A percentile compares a stretch with the other conserved stretches of the same genome.
Evolutionary conservation across 2,329 filamentous ascomycete species (phyloP).

Genomic region (Aspergillus udagawae): DNA sequence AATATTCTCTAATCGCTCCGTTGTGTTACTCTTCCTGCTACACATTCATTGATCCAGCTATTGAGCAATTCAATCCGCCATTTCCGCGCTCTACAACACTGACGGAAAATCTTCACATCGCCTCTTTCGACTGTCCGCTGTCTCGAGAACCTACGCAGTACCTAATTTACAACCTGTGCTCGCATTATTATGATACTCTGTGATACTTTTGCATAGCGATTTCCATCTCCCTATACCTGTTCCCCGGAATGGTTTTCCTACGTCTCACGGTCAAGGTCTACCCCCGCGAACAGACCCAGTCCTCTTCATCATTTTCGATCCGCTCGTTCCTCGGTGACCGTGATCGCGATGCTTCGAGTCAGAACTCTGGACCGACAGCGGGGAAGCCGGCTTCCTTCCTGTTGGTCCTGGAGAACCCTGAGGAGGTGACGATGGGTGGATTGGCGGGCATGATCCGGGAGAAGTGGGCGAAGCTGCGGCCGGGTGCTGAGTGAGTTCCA

Average conservation of each 20-base stretch:
- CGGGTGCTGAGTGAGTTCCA: constrained; percentile 28
- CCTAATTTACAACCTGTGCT: background rate
- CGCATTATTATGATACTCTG: background rate
- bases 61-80: background rate
- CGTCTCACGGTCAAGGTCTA: constrained; percentile 35
- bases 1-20: background rate
- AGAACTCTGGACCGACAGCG: background rate
- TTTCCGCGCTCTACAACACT: background rate
- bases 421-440: constrained; percentile 26
- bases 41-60: background rate
- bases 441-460: constrained; percentile 29
- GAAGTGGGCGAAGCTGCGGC: constrained; percentile 32
- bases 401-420: constrained; percentile 28
- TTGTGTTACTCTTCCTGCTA: background rate
- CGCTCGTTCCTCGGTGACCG: constrained; percentile 11
- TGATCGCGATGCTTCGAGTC: constrained; percentile 12
- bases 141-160: background rate
- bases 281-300: constrained; percentile 23
- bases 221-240: background rate
- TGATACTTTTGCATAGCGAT: background rate
- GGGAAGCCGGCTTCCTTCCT: constrained; percentile 27
- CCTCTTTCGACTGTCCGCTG: background rate
- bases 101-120: background rate
- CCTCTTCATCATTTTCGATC: constrained; percentile 9
- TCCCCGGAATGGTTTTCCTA: constrained; percentile 31